phyloP scores from a whole-genome alignment of 495 filamentous ascomycete genomes.

The Trichoderma gamsii region DNA sequence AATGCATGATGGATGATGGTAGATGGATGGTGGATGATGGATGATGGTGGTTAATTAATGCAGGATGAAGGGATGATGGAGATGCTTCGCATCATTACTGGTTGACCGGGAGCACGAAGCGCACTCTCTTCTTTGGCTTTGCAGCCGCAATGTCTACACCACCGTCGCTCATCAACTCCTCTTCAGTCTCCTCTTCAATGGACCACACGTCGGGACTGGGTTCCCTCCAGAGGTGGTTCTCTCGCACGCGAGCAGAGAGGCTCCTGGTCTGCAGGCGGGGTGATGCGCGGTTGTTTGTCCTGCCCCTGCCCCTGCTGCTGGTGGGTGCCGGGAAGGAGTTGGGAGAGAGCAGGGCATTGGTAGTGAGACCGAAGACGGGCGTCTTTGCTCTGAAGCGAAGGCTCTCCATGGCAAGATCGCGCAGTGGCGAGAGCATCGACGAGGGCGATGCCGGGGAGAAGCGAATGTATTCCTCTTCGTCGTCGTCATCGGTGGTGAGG shows the following conservation, averaged over 20 bases:
- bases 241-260: constrained; percentile 28
- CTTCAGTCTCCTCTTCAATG: constrained; percentile 46
- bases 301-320: constrained; percentile 22
- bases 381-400: constrained; percentile 10
- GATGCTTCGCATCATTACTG: constrained; percentile 21
- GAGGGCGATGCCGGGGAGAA: constrained; percentile 23
- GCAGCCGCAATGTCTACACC: constrained; percentile 39
- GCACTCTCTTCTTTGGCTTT: constrained; percentile 45
- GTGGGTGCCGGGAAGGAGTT: constrained; percentile 24
- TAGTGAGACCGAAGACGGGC: constrained; percentile 12
- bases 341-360: constrained; percentile 27
- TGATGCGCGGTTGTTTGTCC: constrained; percentile 21
- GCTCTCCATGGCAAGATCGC: constrained; percentile 20
- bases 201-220: constrained; percentile 48
- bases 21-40: constrained; percentile 13
- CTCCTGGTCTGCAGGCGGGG: constrained; percentile 20
- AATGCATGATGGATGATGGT: constrained; percentile 16
- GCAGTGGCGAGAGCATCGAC: constrained; percentile 24
- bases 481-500: constrained; percentile 28
- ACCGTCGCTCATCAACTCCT: constrained; percentile 35
- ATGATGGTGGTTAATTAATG: not conserved
- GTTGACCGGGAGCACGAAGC: constrained; percentile 42
- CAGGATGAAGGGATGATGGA: not conserved
- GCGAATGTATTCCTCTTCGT: constrained; percentile 37
- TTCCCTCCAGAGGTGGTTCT: constrained; percentile 42